Conservation (phyloP, 1,284 basidiomycete genomes). For the Amanita bisporigera region DNA sequence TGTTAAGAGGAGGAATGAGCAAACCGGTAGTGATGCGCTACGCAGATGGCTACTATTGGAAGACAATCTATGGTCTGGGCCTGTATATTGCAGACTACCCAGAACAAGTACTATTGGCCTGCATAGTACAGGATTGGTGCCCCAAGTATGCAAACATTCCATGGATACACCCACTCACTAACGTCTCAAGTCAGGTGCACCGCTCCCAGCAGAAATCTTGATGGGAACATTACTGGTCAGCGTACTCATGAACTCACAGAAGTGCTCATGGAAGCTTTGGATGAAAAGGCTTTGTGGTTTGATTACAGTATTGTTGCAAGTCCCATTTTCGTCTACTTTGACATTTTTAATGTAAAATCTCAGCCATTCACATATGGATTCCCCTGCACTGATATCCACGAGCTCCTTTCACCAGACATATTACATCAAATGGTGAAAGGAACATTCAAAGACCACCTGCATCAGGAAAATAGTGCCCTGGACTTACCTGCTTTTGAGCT, state of each 20-base stretch:
- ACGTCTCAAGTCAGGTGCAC: too few relatives aligned
- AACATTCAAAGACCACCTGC: slow-evolving; percentile 40
- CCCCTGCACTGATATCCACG: not conserved
- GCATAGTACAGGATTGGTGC: slow-evolving; percentile 40
- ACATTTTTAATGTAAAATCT: not conserved
- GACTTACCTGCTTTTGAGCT: too few relatives aligned
- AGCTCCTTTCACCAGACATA: not conserved
- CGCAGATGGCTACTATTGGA: slow-evolving; percentile 34
- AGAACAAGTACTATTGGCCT: slow-evolving; percentile 23
- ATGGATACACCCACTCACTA: too few relatives aligned
- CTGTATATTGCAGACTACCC: slow-evolving; percentile 44
- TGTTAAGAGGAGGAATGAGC: too few relatives aligned
- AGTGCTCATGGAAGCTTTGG: too few relatives aligned
- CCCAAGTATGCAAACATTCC: slow-evolving; percentile 21
- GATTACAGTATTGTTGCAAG: slow-evolving; percentile 18
- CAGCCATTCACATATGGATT: not conserved
- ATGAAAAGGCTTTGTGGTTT: slow-evolving; percentile 21
- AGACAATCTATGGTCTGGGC: slow-evolving; percentile 31
- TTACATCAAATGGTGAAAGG: slow-evolving; percentile 39
- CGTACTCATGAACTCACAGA: too few relatives aligned
- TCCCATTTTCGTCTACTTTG: too few relatives aligned
- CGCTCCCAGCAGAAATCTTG: slow-evolving; percentile 12
- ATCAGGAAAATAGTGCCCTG: not conserved
- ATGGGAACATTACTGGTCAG: not conserved
- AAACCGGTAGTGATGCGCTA: slow-evolving; percentile 24